A percentile compares a stretch with the other conserved stretches of the same genome.
These are phyloP conservation scores for Cyclaneusma minus DNA, from an alignment of 2,329 filamentous ascomycete genomes.

Conservation along the genomic window DNA sequence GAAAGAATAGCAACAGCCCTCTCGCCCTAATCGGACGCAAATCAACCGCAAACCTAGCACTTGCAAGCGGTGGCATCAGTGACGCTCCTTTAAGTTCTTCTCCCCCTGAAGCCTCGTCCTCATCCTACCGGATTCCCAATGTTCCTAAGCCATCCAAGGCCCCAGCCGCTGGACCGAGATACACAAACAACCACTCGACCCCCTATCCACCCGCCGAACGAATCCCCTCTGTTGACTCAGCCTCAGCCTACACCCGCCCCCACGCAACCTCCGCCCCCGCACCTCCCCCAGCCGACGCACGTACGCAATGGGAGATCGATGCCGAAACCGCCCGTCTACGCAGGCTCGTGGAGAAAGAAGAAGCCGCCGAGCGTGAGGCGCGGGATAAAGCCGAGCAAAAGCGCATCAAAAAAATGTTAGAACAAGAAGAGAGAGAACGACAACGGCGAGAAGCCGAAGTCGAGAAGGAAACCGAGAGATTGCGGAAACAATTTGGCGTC, in stretches of 20 bases:
- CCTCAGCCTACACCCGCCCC: slow-evolving; percentile 4
- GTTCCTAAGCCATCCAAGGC: too few relatives aligned
- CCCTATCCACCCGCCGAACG: slow-evolving; percentile 5
- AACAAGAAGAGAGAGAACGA: slow-evolving; percentile 48
- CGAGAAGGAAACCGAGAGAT: slow-evolving; percentile 68
- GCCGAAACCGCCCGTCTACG: slow-evolving; percentile 64
- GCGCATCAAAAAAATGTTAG: slow-evolving; percentile 48
- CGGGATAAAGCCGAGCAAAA: slow-evolving; percentile 39
- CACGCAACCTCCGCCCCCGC: slow-evolving; percentile 8
- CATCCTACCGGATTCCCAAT: slow-evolving; percentile 11
- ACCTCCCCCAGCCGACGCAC: slow-evolving; percentile 13
- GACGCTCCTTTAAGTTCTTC: slow-evolving; percentile 9
- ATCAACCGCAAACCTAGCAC: slow-evolving; percentile 4
- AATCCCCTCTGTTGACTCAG: too few relatives aligned
- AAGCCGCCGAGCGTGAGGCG: slow-evolving; percentile 26
- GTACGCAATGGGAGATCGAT: slow-evolving; percentile 36
- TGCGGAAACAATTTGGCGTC: slow-evolving; percentile 51
- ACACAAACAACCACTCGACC: slow-evolving; percentile 2
- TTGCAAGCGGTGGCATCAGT: slow-evolving; percentile 12
- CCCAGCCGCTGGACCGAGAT: too few relatives aligned
- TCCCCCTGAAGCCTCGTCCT: slow-evolving; percentile 5
- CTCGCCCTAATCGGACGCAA: slow-evolving; percentile 10
- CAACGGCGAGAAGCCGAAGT: slow-evolving; percentile 40
- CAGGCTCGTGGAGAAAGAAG: slow-evolving; percentile 27
- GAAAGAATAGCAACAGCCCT: slow-evolving; percentile 13